These are phyloP conservation scores for Fusarium sp. DNA, from an alignment of 2,329 filamentous ascomycete genomes.

Conservation along the genomic window DNA sequence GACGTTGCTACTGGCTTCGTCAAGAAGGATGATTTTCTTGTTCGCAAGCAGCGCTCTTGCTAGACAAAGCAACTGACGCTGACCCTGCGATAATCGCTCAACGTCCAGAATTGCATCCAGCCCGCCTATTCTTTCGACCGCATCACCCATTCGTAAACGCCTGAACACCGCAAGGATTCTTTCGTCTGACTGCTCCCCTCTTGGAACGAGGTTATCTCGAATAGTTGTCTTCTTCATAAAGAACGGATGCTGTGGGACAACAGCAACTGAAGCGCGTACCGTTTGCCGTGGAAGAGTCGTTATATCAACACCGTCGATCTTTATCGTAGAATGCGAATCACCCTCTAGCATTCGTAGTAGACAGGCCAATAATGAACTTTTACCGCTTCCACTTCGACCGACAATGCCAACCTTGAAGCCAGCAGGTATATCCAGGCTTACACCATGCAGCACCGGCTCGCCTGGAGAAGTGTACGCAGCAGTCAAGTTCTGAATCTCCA, in stretches of 20 bases:
- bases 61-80: conserved; percentile 58
- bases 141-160: background rate
- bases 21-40: conserved; percentile 52
- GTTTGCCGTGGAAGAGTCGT: conserved; percentile 36
- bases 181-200: conserved; percentile 21
- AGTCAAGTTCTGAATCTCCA: conserved; percentile 45
- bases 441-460: conserved; percentile 44
- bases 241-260: conserved; percentile 63
- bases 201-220: conserved; percentile 61
- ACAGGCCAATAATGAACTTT: conserved; percentile 53
- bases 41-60: conserved; percentile 51
- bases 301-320: conserved; percentile 57
- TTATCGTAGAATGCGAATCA: conserved; percentile 53
- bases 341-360: conserved; percentile 61
- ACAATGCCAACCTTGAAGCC: conserved; percentile 55
- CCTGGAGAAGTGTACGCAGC: conserved; percentile 46
- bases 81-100: conserved; percentile 53
- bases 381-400: conserved; percentile 57
- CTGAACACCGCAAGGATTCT: conserved; percentile 54
- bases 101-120: conserved; percentile 50
- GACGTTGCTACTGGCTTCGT: conserved; percentile 53
- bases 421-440: conserved; percentile 46
- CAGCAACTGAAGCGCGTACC: conserved; percentile 51
- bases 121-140: conserved; percentile 50
- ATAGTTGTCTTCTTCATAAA: conserved; percentile 59